Base-by-base conservation (phyloP, 176 grass and related monocot genomes). In the Lolium perenne region DNA sequence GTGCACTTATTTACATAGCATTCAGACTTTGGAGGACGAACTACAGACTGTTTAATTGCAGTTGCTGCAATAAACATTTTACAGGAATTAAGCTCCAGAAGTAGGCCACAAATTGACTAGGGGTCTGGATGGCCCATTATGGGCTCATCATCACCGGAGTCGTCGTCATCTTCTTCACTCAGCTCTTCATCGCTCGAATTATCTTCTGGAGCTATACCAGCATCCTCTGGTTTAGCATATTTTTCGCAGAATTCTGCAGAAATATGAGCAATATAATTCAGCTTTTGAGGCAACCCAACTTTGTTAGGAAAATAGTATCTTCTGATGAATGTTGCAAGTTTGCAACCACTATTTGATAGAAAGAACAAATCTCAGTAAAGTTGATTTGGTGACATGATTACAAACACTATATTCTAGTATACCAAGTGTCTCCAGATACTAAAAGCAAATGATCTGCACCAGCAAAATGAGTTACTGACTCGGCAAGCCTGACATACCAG, bases 171-270 rank as follows among this genome's bases (percentile, higher is more conserved):
- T 73, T 90, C 93, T 61, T 95, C 93, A 21, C 93, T 95, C 25
- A 91, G 86, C 86, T 95, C 93, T 71, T 95, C 90, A 25, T 92
- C 90, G 1, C 93, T 95, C 20, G 88, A 95, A 75, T 88, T 84
- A 15, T 92, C 83, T 80, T 95, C 93, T 43, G 88, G 84, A 26
- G 76, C 14, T 51, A 91, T 57, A 16, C 90, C 90, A 75, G 85
- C 88, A 84, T 95, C 90, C 82, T 95, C 93, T n/a, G 93, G 88
- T 46, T 92, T 95, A 41, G 93, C 93, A 6, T 86, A 92, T 74
- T 91, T 95, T 85, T 95, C 71, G 0, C 93, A 95, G 57, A 88
- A 95, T 41, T 95, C 93, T 95, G 91, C 48, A 66, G 0, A 49
- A 77, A 59, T 13, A 71, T 17, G 67, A 65, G 45, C 25, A 45